Conservation (phyloP, 371 early-diverging fungal genomes). For the Catenaria anguillulae region DNA sequence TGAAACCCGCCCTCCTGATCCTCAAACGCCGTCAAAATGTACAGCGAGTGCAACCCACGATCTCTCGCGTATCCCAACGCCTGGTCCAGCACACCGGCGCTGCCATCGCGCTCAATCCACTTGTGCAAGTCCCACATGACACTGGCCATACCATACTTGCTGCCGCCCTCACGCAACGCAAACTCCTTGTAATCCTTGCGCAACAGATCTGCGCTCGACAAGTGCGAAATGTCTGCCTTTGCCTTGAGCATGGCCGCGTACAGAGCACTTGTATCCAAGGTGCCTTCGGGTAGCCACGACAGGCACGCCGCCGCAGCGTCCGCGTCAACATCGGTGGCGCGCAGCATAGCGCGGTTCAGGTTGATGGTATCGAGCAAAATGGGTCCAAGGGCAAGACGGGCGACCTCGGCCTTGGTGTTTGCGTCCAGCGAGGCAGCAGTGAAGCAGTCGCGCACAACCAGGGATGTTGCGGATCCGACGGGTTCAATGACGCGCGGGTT, state of each 20-base stretch:
- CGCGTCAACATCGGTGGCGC: slow-evolving; percentile 37
- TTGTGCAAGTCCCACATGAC: slow-evolving; percentile 38
- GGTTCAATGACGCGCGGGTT: slow-evolving; percentile 30
- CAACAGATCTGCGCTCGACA: slow-evolving; percentile 39
- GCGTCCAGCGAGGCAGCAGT: too few relatives aligned
- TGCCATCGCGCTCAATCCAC: slow-evolving; percentile 32
- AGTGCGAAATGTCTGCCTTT: slow-evolving; percentile 32
- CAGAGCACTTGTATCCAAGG: slow-evolving; percentile 2
- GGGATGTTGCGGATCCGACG: slow-evolving; percentile 47
- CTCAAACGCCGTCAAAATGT: slow-evolving; percentile 45
- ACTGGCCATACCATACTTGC: slow-evolving; percentile 41
- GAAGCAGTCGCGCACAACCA: slow-evolving; percentile 27
- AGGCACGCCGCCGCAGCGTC: slow-evolving; percentile 19
- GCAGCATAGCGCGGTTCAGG: slow-evolving; percentile 33
- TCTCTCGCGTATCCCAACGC: slow-evolving; percentile 22
- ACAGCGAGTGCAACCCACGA: slow-evolving; percentile 31
- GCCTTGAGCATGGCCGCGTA: slow-evolving; percentile 29
- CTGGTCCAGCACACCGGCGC: slow-evolving; percentile 11
- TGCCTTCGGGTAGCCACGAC: too few relatives aligned
- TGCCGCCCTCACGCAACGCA: slow-evolving; percentile 13
- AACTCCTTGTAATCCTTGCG: slow-evolving; percentile 68
- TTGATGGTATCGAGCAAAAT: slow-evolving; percentile 55
- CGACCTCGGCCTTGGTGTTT: slow-evolving; percentile 13
- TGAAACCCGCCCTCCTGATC: slow-evolving; percentile 25
- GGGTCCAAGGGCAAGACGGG: slow-evolving; percentile 37